Evolutionary conservation across 2,329 filamentous ascomycete species (phyloP).

Genomic region (Aspergillus pseudonomiae): DNA sequence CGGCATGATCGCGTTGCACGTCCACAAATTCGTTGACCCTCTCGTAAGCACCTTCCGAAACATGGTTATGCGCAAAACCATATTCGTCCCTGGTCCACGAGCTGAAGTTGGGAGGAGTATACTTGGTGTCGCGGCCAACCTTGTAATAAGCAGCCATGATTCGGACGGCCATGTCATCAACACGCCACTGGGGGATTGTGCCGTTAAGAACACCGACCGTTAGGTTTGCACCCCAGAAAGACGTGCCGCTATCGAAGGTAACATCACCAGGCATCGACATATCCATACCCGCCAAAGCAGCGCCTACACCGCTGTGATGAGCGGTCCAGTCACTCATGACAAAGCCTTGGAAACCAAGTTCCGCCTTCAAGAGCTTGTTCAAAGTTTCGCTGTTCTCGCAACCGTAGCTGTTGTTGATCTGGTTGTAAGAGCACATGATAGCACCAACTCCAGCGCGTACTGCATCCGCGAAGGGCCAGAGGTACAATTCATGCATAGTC

Average conservation of each 20-base stretch:
- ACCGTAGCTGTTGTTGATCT: slow-evolving; percentile 68
- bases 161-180: slow-evolving; percentile 90
- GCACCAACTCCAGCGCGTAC: slow-evolving; percentile 66
- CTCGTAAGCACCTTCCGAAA: slow-evolving; percentile 59
- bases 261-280: slow-evolving; percentile 88
- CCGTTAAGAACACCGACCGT: slow-evolving; percentile 88
- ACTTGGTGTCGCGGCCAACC: slow-evolving; percentile 58
- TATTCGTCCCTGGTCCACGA: slow-evolving; percentile 82
- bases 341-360: slow-evolving; percentile 77
- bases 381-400: slow-evolving; percentile 66
- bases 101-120: slow-evolving; percentile 74
- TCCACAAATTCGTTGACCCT: slow-evolving; percentile 81
- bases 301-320: slow-evolving; percentile 70
- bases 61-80: slow-evolving; percentile 68
- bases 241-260: slow-evolving; percentile 69
- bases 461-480: slow-evolving; percentile 71
- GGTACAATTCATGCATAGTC: slow-evolving; percentile 65
- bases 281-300: slow-evolving; percentile 71
- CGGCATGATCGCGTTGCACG: slow-evolving; percentile 74
- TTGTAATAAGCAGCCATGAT: slow-evolving; percentile 70
- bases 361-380: slow-evolving; percentile 67
- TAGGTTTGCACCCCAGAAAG: slow-evolving; percentile 84
- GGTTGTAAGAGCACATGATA: slow-evolving; percentile 75
- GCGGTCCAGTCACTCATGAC: slow-evolving; percentile 75
- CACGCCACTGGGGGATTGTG: slow-evolving; percentile 79